These are phyloP conservation scores for Blastobotrys capitulatus DNA, from an alignment of 1,139 yeast species.

Conservation along the genomic window DNA sequence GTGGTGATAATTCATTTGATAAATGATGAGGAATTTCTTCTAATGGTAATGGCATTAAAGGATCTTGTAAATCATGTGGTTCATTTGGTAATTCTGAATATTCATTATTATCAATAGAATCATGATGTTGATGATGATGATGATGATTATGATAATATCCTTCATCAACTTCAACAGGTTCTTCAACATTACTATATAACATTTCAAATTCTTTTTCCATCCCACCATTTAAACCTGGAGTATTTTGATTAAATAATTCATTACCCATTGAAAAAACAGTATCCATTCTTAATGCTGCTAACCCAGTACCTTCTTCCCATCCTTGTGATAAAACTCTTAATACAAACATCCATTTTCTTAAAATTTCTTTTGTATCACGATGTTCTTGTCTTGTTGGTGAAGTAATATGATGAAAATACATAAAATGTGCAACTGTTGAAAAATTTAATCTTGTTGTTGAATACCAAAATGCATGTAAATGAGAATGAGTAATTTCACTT, in stretches of 20 bases:
- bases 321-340: conserved; percentile 27
- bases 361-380: conserved; percentile 26
- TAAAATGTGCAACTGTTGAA: conserved; percentile 33
- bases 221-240: conserved; percentile 15
- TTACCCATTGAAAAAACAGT: conserved; percentile 32
- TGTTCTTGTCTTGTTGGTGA: conserved; percentile 29
- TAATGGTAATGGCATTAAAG: neutral
- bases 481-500: conserved; percentile 34
- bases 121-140: conserved; percentile 1
- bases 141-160: conserved; percentile 2
- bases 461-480: conserved; percentile 36
- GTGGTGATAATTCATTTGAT: neutral
- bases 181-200: neutral
- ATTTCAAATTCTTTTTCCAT: conserved; percentile 9
- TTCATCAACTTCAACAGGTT: neutral
- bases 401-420: conserved; percentile 32
- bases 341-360: conserved; percentile 34
- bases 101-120: neutral
- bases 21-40: neutral
- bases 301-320: conserved; percentile 37
- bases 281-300: conserved; percentile 34
- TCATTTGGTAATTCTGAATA: neutral
- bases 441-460: conserved; percentile 31
- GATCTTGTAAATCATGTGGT: neutral
- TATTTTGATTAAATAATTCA: conserved; percentile 17